A percentile compares a stretch with the other conserved stretches of the same genome.
Evolutionary conservation across 2,329 filamentous ascomycete species (phyloP).

Genomic region (Drechslera avenae): DNA sequence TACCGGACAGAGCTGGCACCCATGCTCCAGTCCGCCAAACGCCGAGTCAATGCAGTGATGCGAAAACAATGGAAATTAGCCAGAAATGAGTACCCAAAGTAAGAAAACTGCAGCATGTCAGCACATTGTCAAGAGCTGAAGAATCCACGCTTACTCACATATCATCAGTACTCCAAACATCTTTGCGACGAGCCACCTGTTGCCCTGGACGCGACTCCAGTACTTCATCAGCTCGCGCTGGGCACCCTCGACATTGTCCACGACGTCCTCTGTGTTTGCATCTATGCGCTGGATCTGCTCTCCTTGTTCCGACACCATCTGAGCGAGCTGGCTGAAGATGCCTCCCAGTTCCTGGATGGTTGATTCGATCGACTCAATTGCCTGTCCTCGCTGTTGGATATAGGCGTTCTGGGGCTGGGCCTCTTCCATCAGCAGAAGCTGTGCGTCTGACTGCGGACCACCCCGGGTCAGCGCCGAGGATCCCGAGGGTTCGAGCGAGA

Average conservation of each 20-base stretch:
- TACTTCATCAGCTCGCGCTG: constrained; percentile 96
- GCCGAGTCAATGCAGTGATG: constrained; percentile 20
- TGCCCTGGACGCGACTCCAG: constrained; percentile 91
- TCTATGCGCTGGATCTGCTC: constrained; percentile 98
- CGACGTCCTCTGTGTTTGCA: constrained; percentile 95
- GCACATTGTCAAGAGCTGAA: constrained; percentile 12
- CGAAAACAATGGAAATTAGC: constrained; percentile 42
- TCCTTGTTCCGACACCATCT: constrained; percentile 96
- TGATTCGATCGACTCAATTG: constrained; percentile 94
- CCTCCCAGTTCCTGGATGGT: constrained; percentile 91
- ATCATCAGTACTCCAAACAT: constrained; percentile 94
- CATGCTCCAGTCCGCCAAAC: constrained; percentile 26
- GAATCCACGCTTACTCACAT: constrained; percentile 57
- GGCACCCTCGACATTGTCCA: constrained; percentile 97
- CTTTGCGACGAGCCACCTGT: constrained; percentile 88
- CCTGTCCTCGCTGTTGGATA: constrained; percentile 90
- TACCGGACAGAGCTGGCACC: constrained; percentile 16
- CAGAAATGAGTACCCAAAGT: constrained; percentile 71
- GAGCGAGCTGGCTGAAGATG: constrained; percentile 91
- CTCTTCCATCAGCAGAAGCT: constrained; percentile 87
- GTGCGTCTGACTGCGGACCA: constrained; percentile 73
- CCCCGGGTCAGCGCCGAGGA: constrained; percentile 52
- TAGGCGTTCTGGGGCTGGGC: constrained; percentile 85
- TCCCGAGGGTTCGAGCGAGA: constrained; percentile 77
- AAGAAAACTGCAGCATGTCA: constrained; percentile 49